Conservation (phyloP, 2,329 filamentous ascomycete species). For the Ophiostoma quercus region DNA sequence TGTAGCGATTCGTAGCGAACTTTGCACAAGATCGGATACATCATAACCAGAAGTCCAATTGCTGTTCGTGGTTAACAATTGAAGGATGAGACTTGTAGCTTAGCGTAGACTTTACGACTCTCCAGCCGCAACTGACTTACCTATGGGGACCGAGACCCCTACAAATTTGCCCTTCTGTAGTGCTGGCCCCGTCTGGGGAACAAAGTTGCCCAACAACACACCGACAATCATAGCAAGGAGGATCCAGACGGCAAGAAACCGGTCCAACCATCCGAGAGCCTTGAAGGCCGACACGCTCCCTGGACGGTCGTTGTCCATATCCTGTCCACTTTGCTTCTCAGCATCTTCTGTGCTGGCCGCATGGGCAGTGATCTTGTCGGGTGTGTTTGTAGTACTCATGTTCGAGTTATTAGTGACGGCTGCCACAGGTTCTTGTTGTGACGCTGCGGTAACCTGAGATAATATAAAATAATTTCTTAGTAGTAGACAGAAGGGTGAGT, state of each 20-base stretch:
- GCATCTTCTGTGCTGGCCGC: too few relatives aligned
- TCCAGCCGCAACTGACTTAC: neutral
- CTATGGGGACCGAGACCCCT: slow-evolving; percentile 39
- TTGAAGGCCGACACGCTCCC: slow-evolving; percentile 43
- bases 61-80: slow-evolving; percentile 42
- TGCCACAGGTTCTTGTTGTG: too few relatives aligned
- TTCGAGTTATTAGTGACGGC: too few relatives aligned
- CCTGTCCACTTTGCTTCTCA: too few relatives aligned
- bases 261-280: slow-evolving; percentile 55
- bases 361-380: too few relatives aligned
- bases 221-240: slow-evolving; percentile 72
- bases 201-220: slow-evolving; percentile 71
- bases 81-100: neutral
- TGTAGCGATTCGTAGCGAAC: slow-evolving; percentile 73
- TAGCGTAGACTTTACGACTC: too few relatives aligned
- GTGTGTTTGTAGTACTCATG: too few relatives aligned
- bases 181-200: slow-evolving; percentile 47
- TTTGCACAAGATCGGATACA: slow-evolving; percentile 90
- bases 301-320: too few relatives aligned
- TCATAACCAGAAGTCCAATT: slow-evolving; percentile 79
- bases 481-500: too few relatives aligned
- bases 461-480: too few relatives aligned
- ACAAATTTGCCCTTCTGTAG: slow-evolving; percentile 69
- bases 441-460: too few relatives aligned
- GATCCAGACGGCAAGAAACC: slow-evolving; percentile 67